Percentiles rank a stretch among this genome's conserved stretches.
These are phyloP conservation scores for Silene noctiflora DNA, from an alignment of 179 eudicot species.

Conservation along the genomic window DNA sequence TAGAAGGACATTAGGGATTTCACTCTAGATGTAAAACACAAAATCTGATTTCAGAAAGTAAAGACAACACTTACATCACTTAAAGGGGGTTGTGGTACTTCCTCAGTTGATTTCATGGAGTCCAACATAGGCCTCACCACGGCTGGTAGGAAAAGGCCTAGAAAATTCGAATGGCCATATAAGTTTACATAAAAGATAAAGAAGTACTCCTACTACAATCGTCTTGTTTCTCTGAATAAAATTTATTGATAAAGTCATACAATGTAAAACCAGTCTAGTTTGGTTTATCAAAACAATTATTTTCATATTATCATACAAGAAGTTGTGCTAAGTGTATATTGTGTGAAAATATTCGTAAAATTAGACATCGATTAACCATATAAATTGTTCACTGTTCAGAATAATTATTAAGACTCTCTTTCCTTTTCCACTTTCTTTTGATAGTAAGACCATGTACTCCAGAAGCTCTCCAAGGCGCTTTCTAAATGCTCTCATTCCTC, in stretches of 20 bases:
- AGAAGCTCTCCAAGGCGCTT: background rate
- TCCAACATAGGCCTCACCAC: conserved; percentile 94
- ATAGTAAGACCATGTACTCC: background rate
- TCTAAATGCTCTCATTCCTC: background rate
- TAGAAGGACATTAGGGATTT: background rate
- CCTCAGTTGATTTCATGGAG: conserved; percentile 63
- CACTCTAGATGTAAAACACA: background rate
- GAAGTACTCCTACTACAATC: background rate
- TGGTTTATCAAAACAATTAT: background rate
- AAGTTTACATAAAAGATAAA: background rate
- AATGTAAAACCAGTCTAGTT: background rate
- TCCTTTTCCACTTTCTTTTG: background rate
- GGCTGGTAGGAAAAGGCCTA: conserved; percentile 96
- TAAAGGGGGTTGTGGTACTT: conserved; percentile 65
- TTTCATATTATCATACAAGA: background rate
- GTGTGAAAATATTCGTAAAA: background rate
- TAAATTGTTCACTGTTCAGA: background rate
- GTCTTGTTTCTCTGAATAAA: background rate
- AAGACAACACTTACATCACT: conserved; percentile 58
- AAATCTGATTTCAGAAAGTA: background rate
- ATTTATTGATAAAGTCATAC: background rate
- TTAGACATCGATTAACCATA: background rate
- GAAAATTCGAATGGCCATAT: conserved; percentile 13
- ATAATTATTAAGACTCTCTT: background rate
- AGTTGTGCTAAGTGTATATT: background rate